Percentiles rank a stretch among this genome's conserved stretches.
Evolutionary conservation across 192 early-diverging fungal species (phyloP).

Genomic region (Podila horticola): DNA sequence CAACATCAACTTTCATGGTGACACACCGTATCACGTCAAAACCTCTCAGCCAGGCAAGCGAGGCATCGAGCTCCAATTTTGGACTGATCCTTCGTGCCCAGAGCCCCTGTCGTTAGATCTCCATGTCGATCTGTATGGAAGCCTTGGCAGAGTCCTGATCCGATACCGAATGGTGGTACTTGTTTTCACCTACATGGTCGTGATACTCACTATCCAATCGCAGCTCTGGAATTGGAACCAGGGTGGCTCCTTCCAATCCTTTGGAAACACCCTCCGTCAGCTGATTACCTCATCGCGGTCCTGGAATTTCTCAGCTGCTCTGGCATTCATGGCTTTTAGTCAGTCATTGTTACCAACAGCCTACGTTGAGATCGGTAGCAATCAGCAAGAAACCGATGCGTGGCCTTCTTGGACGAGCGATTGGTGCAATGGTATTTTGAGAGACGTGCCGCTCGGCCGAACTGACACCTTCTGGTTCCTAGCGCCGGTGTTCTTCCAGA

Average conservation of each 20-base stretch:
- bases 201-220: constrained; percentile 60
- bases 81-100: constrained; percentile 64
- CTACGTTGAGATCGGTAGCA: constrained; percentile 29
- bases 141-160: constrained; percentile 73
- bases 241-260: constrained; percentile 17
- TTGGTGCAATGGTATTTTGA: constrained; percentile 14
- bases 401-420: constrained; percentile 9
- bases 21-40: constrained; percentile 53
- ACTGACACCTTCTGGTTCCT: constrained; percentile 66
- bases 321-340: constrained; percentile 41
- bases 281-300: constrained; percentile 33
- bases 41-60: constrained; percentile 18
- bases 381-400: constrained; percentile 4
- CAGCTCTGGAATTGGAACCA: constrained; percentile 55
- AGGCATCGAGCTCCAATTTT: constrained; percentile 60
- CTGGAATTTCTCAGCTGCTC: constrained; percentile 39
- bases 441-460: constrained; percentile 57
- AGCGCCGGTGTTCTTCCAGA: constrained; percentile 51
- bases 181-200: constrained; percentile 74
- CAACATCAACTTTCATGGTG: constrained; percentile 64
- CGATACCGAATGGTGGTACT: constrained; percentile 76
- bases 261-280: constrained; percentile 9
- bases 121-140: constrained; percentile 74
- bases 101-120: constrained; percentile 57
- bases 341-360: constrained; percentile 43